Evolutionary conservation across 129 eudicot species (phyloP), one percentile per base, ranked within the genome.

Genomic region (Flaveria trinervia): DNA sequence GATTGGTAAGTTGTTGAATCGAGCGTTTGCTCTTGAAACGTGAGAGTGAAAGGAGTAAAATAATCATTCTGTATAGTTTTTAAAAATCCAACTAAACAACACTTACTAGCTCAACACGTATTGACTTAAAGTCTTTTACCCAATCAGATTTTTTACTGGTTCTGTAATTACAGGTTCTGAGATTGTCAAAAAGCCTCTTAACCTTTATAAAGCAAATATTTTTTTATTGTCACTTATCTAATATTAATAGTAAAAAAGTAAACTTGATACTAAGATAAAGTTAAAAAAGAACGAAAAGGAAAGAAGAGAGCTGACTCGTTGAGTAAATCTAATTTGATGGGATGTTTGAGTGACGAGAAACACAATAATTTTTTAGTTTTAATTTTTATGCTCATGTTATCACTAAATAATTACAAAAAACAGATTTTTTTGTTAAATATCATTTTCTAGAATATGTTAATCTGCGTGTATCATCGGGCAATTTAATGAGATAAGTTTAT

Each of bases 401-500:
- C 22, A 22, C 22, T 18, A 73, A 66, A 18, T 68, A 68, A 43
- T 44, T 18, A 20, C 45, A 23, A 43, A 17, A 45, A 68, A 5
- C 36, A 68, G 18, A 59, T 59, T 59, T 50, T 9, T 66, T 41
- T 5, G 61, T 78, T 43, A 43, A 28, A 45, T 56, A 26, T 56
- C 79, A 73, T 80, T 80, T 73, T 67, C 75, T 48, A 74, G 7
- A 18, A 16, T 64, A 26, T 66, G 26, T 75, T 41, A 52, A 25
- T 73, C 15, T 65, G 49, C 79, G 79, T 79, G 57, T 61, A 79
- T 39, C 59, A 79, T 41, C 25, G 59, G 78, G 83, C 73, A 79
- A 41, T 50, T 62, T 61, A 71, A 49, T 71, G 72, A 62, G 30
- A 43, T 65, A 11, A 8, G 50, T 52, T 16, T 51, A 8, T 51